Conservation (phyloP, 768 basidiomycete species). For the Boletus rufocinnamomeus region DNA sequence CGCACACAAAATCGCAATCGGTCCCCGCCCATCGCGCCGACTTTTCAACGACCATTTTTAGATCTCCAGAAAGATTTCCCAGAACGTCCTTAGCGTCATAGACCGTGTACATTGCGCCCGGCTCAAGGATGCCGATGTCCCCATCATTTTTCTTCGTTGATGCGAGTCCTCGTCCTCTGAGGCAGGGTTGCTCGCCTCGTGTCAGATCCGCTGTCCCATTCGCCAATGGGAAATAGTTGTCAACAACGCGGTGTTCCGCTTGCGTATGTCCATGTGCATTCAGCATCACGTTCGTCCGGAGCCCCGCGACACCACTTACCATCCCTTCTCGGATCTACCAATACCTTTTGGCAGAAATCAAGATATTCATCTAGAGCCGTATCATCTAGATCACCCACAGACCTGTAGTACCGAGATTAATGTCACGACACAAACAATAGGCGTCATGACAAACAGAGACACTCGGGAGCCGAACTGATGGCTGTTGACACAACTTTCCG, state of each 20-base stretch:
- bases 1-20: constrained; percentile 48
- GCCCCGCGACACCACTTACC: constrained; percentile 26
- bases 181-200: neutral
- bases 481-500: constrained; percentile 32
- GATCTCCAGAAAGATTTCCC: constrained; percentile 56
- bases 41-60: constrained; percentile 50
- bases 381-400: constrained; percentile 52
- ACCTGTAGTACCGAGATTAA: constrained; percentile 39
- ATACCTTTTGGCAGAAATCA: constrained; percentile 58
- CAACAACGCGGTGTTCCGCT: constrained; percentile 37
- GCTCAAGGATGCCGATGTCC: constrained; percentile 33
- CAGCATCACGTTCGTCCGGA: constrained; percentile 15
- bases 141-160: constrained; percentile 11
- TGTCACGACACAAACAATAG: constrained; percentile 3
- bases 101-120: constrained; percentile 64
- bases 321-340: constrained; percentile 38
- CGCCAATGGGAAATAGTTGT: constrained; percentile 45
- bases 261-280: constrained; percentile 7
- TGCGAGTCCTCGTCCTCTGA: constrained; percentile 11
- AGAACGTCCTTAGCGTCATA: constrained; percentile 68
- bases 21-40: constrained; percentile 61
- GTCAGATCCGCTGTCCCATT: neutral
- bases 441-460: constrained; percentile 45
- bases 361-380: constrained; percentile 64
- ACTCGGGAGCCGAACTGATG: constrained; percentile 46